phyloP scores from a whole-genome alignment of 2,329 filamentous ascomycete species.

The Penicillium janthinellum region DNA sequence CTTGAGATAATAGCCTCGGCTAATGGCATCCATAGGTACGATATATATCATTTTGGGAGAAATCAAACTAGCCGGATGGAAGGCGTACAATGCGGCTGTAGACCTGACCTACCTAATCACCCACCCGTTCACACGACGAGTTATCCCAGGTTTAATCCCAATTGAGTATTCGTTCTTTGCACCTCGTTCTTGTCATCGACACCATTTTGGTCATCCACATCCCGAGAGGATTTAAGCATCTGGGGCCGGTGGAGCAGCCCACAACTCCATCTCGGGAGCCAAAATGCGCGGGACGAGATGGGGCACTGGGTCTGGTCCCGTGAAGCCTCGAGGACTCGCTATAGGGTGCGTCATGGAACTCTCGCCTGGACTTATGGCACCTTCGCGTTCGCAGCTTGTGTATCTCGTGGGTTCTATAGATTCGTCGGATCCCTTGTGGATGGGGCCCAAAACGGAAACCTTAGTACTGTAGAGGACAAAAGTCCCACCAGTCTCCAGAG shows the following conservation, averaged over 20 bases:
- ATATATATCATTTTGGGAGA: no score
- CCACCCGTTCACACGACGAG: no score
- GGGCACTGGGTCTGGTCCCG: slow-evolving; percentile 18
- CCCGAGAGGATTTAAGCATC: slow-evolving; percentile 9
- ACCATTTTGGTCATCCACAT: not conserved
- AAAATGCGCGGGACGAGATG: slow-evolving; percentile 16
- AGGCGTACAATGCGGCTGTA: no score
- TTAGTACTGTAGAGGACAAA: not conserved
- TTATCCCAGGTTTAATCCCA: no score
- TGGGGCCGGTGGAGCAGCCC: slow-evolving; percentile 25
- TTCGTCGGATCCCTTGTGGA: not conserved
- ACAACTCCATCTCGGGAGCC: slow-evolving; percentile 17
- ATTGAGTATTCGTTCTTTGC: no score
- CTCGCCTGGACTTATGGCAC: not conserved
- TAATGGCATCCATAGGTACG: no score
- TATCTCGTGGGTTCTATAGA: not conserved
- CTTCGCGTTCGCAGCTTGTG: not conserved
- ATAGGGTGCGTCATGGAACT: no score
- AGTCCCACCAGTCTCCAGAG: not conserved
- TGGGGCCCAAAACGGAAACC: not conserved
- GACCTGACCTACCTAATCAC: no score
- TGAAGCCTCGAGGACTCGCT: no score
- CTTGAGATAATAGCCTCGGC: no score
- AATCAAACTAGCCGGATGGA: no score
- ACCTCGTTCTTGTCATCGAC: no score